phyloP scores from a whole-genome alignment of 768 basidiomycete genomes.

The Calocybe gangraenosa region DNA sequence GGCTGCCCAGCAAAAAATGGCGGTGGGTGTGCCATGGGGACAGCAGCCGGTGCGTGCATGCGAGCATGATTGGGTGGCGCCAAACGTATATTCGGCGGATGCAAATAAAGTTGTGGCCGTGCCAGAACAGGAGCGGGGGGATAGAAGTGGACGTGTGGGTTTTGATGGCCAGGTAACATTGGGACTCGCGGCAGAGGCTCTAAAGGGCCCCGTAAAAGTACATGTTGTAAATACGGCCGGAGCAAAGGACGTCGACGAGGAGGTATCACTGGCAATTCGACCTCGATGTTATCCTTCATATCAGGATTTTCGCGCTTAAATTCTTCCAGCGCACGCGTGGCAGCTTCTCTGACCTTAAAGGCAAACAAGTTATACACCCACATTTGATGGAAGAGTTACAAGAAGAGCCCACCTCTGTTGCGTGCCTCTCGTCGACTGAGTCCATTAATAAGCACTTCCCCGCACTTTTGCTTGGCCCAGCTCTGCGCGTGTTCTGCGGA shows the following conservation, averaged over 20 bases:
- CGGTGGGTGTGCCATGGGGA: too few relatives aligned
- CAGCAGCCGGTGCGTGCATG: too few relatives aligned
- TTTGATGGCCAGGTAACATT: not conserved
- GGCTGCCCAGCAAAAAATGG: too few relatives aligned
- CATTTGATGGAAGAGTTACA: not conserved
- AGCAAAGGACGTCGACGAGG: conserved; percentile 13
- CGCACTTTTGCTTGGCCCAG: not conserved
- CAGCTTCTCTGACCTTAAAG: conserved; percentile 52
- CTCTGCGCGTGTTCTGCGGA: not conserved
- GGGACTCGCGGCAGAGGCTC: not conserved
- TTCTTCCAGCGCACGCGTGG: conserved; percentile 47
- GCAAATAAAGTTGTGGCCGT: not conserved
- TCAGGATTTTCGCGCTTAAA: conserved; percentile 51
- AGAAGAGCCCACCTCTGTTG: conserved; percentile 6
- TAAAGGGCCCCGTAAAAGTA: not conserved
- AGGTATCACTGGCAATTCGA: conserved; percentile 39
- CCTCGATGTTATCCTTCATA: conserved; percentile 40
- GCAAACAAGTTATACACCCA: not conserved
- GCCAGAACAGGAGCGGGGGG: not conserved
- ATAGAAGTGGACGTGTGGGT: not conserved
- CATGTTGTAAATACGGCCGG: not conserved
- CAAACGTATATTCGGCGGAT: not conserved
- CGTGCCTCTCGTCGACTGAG: conserved; percentile 5
- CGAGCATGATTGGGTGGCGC: not conserved
- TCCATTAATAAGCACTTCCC: conserved; percentile 12